phyloP scores from a whole-genome alignment of 495 filamentous ascomycete genomes.

The Penicilliopsis zonata region DNA sequence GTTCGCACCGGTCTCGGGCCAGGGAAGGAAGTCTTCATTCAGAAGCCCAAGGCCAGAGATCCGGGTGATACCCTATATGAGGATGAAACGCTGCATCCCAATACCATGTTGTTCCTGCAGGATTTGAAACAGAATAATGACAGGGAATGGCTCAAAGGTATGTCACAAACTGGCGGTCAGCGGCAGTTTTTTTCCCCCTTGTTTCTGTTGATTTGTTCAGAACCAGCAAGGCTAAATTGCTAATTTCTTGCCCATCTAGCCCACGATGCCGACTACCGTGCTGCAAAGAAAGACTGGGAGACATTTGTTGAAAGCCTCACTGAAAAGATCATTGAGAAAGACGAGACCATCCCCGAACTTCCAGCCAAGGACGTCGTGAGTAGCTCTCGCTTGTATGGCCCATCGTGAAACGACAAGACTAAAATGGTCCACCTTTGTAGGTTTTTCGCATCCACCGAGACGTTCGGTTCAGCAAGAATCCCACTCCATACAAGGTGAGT shows the following conservation, averaged over 20 bases:
- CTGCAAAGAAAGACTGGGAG: constrained; percentile 66
- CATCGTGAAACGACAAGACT: neutral
- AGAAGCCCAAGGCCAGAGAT: constrained; percentile 56
- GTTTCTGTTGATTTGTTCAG: neutral
- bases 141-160: constrained; percentile 71
- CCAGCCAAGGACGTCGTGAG: constrained; percentile 67
- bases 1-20: constrained; percentile 45
- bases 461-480: constrained; percentile 64
- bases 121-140: constrained; percentile 72
- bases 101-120: constrained; percentile 66
- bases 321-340: constrained; percentile 53
- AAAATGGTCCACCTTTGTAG: constrained; percentile 12
- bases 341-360: constrained; percentile 72
- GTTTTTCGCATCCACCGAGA: constrained; percentile 81
- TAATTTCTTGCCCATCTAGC: constrained; percentile 25
- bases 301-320: constrained; percentile 60
- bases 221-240: neutral
- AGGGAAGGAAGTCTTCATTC: constrained; percentile 54
- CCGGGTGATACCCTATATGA: constrained; percentile 53
- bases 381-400: constrained; percentile 1
- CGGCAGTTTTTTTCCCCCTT: neutral
- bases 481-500: constrained; percentile 74
- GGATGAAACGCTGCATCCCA: constrained; percentile 62
- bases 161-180: constrained; percentile 3
- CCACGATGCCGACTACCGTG: constrained; percentile 65